A percentile compares a stretch with the other conserved stretches of the same genome.
Evolutionary conservation across 805 yeast species (phyloP).

Genomic region (Nakazawaea peltata): DNA sequence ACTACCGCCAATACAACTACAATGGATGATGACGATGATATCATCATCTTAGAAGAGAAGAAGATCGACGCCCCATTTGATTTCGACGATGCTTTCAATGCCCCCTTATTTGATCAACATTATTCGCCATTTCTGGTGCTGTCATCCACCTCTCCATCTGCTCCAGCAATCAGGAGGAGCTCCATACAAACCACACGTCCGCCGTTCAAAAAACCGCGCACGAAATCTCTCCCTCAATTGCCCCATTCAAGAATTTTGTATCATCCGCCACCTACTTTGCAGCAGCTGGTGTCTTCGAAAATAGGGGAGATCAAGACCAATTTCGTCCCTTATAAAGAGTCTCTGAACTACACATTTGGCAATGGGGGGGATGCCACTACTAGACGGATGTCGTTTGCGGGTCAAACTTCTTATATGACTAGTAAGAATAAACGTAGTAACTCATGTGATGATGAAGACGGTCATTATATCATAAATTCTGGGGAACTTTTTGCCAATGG

Average conservation of each 20-base stretch:
- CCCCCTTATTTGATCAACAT: no score
- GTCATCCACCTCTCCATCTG: neutral
- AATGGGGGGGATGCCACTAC: slow-evolving; percentile 9
- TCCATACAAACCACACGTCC: neutral
- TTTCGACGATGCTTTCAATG: no score
- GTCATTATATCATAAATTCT: slow-evolving; percentile 58
- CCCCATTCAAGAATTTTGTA: slow-evolving; percentile 39
- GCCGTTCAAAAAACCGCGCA: slow-evolving; percentile 35
- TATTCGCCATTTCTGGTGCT: no score
- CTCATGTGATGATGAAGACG: slow-evolving; percentile 57
- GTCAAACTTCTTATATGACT: slow-evolving; percentile 3
- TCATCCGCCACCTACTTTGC: slow-evolving; percentile 20
- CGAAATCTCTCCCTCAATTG: slow-evolving; percentile 47
- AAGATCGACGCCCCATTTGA: neutral
- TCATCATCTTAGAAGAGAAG: slow-evolving; percentile 10
- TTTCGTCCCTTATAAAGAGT: slow-evolving; percentile 17
- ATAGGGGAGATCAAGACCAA: slow-evolving; percentile 34
- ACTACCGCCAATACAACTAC: no score
- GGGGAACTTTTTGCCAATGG: slow-evolving; percentile 62
- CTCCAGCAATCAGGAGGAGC: neutral
- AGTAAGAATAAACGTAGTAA: slow-evolving; percentile 12
- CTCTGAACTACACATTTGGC: slow-evolving; percentile 21
- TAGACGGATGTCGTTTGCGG: slow-evolving; percentile 18
- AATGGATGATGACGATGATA: slow-evolving; percentile 11
- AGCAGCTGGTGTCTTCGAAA: slow-evolving; percentile 26